These are phyloP conservation scores for Chiua sp. DNA, from an alignment of 1,284 basidiomycete species.

Conservation along the genomic window DNA sequence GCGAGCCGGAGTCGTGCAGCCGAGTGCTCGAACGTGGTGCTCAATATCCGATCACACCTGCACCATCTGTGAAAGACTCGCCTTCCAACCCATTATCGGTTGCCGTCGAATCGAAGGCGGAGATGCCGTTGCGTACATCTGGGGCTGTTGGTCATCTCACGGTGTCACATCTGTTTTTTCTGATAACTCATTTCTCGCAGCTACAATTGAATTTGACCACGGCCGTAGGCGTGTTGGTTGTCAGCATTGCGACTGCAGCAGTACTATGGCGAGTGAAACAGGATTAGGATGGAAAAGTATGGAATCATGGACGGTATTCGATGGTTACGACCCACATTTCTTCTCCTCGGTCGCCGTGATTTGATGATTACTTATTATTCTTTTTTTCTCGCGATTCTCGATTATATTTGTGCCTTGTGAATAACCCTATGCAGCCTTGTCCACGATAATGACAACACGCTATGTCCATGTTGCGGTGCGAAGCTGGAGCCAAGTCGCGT, in stretches of 20 bases:
- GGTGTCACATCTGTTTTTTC: conserved; percentile 10
- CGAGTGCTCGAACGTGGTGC: conserved; percentile 26
- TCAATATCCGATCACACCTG: conserved; percentile 50
- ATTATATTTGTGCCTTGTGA: conserved; percentile 28
- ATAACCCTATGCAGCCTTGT: conserved; percentile 31
- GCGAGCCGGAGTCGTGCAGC: conserved; percentile 43
- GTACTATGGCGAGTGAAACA: conserved; percentile 71
- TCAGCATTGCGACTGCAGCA: conserved; percentile 67
- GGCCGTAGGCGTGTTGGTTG: conserved; percentile 61
- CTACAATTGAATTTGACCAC: conserved; percentile 41
- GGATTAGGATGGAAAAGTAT: conserved; percentile 33
- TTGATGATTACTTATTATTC: conserved; percentile 28
- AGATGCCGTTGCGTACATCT: conserved; percentile 22
- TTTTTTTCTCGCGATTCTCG: conserved; percentile 18
- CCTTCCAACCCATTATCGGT: conserved; percentile 15
- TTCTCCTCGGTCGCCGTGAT: conserved; percentile 8
- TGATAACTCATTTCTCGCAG: conserved; percentile 35
- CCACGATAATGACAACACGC: conserved; percentile 21
- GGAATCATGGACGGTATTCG: conserved; percentile 20
- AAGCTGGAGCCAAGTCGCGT: neutral
- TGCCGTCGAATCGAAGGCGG: conserved; percentile 16
- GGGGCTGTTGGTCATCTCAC: conserved; percentile 38
- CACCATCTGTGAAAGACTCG: conserved; percentile 48
- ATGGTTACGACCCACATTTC: conserved; percentile 18
- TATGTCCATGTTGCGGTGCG: conserved; percentile 1